Base-by-base conservation (phyloP, 1,284 basidiomycete genomes). In the Pseudozyma flocculosa region DNA sequence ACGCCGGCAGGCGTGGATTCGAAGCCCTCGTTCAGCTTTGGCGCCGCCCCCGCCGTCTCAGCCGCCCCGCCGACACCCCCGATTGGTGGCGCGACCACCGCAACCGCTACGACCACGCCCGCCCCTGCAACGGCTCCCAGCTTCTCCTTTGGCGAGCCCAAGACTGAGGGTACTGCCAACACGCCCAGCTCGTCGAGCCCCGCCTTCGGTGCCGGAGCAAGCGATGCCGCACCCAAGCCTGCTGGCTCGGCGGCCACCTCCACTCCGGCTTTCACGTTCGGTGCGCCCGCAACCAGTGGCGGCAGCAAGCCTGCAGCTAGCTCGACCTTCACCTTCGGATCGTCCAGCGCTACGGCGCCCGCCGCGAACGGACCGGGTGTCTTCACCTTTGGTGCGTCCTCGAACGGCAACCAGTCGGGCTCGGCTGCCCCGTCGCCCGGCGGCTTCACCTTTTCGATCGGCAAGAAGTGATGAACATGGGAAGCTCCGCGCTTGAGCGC, bases 281-380 rank as follows among this genome's bases (percentile, higher is more conserved):
- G 43, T 32, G 26, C 43, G 18, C 24, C 26, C 21, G 21, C 43
- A 14, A 15, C 23, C 17, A 26, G 7, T 7, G 17, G 13, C 23
- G 15, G 15, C 15, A 45, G 19, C 15, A 21, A 38, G 7, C 15
- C 37, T 4, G 19, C 37, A 8, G 15, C 7, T 21, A 17, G 19
- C 26, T 36, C 23, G 15, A 36, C n/a, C 43, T 45, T 32, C 43
- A 45, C 13, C 7, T 45, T 45, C 30, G 43, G 43, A 29, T 7
- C 7, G 7, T 8, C 41, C 17, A 4, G 4, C 19, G 15, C 41
- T 24, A 18, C 15, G 17, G 15, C 41, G 8, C 19, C 37, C 15
- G 37, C 37, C 4, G 4, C 37, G 37, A 38, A 5, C 7, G 37
- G 37, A 21, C 8, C 37, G 37, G 19, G 37, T 21, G 37, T 4